Conservation (phyloP, 768 basidiomycete species). For the Mycena belliarum region DNA sequence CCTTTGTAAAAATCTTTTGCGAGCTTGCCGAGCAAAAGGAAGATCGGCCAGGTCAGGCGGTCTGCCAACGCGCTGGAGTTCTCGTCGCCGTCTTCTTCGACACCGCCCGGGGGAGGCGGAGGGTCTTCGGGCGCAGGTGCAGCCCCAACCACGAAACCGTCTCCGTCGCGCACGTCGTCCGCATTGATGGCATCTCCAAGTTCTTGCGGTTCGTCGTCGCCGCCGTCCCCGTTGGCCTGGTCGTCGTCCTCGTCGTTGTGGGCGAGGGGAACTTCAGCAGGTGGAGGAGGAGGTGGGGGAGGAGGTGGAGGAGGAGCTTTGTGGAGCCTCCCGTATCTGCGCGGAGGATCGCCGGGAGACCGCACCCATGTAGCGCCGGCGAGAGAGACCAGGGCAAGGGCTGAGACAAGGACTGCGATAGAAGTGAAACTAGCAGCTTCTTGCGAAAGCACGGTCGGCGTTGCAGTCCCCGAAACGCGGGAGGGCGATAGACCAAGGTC, state of each 20-base stretch:
- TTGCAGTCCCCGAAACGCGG: no score
- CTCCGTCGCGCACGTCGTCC: neutral
- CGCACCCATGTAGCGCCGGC: no score
- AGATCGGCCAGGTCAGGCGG: neutral
- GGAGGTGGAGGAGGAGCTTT: neutral
- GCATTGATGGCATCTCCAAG: neutral
- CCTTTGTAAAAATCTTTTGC: neutral
- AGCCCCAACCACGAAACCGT: neutral
- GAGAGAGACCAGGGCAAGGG: no score
- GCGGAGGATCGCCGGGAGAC: neutral
- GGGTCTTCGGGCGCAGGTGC: slow-evolving; percentile 6
- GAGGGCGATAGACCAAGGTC: no score
- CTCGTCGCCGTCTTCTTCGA: neutral
- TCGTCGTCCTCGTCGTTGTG: neutral
- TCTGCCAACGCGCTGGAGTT: neutral
- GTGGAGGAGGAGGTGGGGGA: neutral
- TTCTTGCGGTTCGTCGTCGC: neutral
- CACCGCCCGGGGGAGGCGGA: neutral
- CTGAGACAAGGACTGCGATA: no score
- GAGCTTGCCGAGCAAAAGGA: neutral
- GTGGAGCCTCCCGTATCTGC: neutral
- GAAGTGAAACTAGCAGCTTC: no score
- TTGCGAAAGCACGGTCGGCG: no score
- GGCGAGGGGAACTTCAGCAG: neutral
- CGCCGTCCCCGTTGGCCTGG: neutral